phyloP scores from a whole-genome alignment of 225 moss, liverwort and hornwort species.

The Climacium dendroides region DNA sequence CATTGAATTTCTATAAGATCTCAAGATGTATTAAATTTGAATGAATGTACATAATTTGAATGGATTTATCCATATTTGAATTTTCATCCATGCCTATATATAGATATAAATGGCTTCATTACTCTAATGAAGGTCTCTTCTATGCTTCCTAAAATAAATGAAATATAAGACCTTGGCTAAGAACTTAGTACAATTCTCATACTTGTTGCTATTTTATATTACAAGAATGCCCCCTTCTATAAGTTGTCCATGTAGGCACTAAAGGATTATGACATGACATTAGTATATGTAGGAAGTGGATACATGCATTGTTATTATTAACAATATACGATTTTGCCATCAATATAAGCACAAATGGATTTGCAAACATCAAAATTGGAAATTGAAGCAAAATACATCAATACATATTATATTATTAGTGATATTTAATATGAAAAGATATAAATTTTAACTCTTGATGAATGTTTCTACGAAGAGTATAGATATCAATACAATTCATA shows the following conservation, averaged over 20 bases:
- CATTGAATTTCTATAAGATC: too few species aligned
- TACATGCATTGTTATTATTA: background rate
- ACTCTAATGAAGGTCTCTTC: background rate
- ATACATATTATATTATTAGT: too few species aligned
- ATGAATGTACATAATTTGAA: too few species aligned
- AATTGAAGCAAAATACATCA: background rate
- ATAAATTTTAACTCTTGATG: background rate
- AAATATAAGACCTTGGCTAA: background rate
- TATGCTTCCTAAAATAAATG: accelerated
- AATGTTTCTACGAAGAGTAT: accelerated
- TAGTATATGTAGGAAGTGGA: accelerated
- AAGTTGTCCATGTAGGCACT: accelerated
- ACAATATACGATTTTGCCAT: background rate
- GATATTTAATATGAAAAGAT: background rate
- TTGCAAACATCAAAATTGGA: accelerated
- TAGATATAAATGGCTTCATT: too few species aligned
- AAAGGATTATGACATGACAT: background rate
- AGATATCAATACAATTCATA: too few species aligned
- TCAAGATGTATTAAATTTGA: too few species aligned
- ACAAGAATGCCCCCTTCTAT: accelerated
- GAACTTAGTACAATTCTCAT: accelerated
- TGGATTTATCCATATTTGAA: too few species aligned
- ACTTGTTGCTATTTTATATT: background rate
- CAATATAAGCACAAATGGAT: accelerated
- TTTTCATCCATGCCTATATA: too few species aligned